Percentiles rank a stretch among this genome's conserved stretches.
These are phyloP conservation scores for Mychonastes homosphaera DNA, from an alignment of 139 green algal genomes.

Conservation along the genomic window DNA sequence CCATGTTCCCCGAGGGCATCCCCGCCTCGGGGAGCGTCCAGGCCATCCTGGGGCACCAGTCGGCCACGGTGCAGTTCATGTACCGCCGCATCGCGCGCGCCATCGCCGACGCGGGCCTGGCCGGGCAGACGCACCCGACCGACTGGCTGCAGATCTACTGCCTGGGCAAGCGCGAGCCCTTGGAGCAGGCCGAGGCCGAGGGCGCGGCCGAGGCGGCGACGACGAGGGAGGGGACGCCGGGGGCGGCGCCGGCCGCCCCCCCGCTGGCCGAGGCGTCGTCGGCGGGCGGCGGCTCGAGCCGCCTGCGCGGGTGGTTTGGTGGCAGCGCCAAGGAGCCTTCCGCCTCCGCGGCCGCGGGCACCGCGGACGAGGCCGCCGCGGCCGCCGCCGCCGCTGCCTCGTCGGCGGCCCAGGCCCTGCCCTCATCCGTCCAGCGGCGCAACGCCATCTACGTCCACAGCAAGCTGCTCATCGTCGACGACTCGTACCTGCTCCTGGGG, in stretches of 20 bases:
- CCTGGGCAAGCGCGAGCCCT: conserved; percentile 33
- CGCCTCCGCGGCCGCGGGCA: no score
- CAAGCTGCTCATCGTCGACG: conserved; percentile 48
- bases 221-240: no score
- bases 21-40: conserved; percentile 32
- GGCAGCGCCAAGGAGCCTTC: no score
- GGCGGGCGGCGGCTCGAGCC: no score
- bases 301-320: no score
- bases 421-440: conserved; percentile 8
- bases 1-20: conserved; percentile 44
- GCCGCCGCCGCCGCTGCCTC: no score
- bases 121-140: conserved; percentile 22
- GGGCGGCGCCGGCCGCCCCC: no score
- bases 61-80: conserved; percentile 44
- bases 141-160: conserved; percentile 63
- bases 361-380: no score
- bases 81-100: conserved; percentile 28
- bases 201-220: no score
- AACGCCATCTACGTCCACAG: conserved; percentile 58
- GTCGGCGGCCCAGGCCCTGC: no score
- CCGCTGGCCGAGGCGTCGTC: no score
- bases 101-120: conserved; percentile 1
- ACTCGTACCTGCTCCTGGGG: conserved; percentile 47
- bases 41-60: conserved; percentile 47
- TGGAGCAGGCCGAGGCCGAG: no score